These are phyloP conservation scores for Fusarium hainanense DNA, from an alignment of 2,329 filamentous ascomycete species.

Conservation along the genomic window DNA sequence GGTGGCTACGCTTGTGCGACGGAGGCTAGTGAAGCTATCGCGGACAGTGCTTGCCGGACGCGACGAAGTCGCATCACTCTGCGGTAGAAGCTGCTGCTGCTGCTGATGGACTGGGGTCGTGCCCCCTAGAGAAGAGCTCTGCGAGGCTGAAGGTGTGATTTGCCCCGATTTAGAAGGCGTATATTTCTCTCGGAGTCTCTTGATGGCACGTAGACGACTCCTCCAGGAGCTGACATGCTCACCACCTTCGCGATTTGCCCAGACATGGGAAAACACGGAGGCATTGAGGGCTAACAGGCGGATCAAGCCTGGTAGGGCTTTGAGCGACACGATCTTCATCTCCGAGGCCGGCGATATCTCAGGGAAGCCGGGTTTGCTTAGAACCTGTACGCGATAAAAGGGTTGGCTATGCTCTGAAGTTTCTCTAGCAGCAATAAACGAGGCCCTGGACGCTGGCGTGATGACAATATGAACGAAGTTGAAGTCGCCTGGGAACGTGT, in stretches of 20 bases:
- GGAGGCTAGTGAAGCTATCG: constrained; percentile 70
- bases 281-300: constrained; percentile 91
- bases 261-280: constrained; percentile 92
- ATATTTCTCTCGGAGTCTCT: constrained; percentile 78
- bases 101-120: constrained; percentile 37
- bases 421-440: constrained; percentile 75
- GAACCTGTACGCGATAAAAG: constrained; percentile 90
- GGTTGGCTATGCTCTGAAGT: constrained; percentile 53
- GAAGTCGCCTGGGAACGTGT: constrained; percentile 94
- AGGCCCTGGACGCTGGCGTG: constrained; percentile 82
- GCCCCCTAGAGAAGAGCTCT: constrained; percentile 47
- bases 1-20: constrained; percentile 72
- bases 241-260: constrained; percentile 79
- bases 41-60: constrained; percentile 63
- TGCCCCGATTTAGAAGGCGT: constrained; percentile 56
- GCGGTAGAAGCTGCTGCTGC: constrained; percentile 37
- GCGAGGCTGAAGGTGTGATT: constrained; percentile 45
- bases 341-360: constrained; percentile 91
- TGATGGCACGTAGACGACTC: constrained; percentile 85
- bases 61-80: constrained; percentile 42
- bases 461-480: constrained; percentile 98
- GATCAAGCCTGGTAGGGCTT: constrained; percentile 85
- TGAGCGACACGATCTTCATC: constrained; percentile 87
- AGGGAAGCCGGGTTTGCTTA: constrained; percentile 89
- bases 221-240: constrained; percentile 93